These are phyloP conservation scores for Cronartium quercuum DNA, from an alignment of 1,284 basidiomycete genomes.

Conservation along the genomic window DNA sequence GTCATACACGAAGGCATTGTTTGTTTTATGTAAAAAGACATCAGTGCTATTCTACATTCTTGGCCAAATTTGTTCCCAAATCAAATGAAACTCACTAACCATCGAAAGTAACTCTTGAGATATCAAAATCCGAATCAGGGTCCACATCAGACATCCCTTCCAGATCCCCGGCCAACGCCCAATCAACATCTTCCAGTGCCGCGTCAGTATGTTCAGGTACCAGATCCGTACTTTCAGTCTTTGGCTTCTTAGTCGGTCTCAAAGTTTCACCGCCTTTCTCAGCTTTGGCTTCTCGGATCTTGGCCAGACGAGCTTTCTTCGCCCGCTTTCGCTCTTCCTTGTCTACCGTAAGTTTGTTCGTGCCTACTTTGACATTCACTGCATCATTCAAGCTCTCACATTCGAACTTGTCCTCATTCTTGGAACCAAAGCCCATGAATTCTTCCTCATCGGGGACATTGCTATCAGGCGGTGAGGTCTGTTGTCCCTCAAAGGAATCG, in stretches of 20 bases:
- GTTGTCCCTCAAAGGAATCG: neutral
- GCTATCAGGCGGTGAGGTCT: neutral
- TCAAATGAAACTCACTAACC: neutral
- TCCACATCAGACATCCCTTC: conserved; percentile 35
- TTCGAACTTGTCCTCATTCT: neutral
- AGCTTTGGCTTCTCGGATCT: conserved; percentile 5
- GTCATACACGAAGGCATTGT: no score
- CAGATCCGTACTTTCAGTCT: neutral
- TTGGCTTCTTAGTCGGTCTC: neutral
- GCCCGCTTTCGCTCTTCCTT: conserved; percentile 21
- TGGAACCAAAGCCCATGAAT: neutral
- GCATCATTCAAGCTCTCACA: neutral
- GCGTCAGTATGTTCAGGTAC: neutral
- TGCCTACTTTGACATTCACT: neutral
- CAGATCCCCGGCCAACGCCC: conserved; percentile 20
- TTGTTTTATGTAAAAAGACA: no score
- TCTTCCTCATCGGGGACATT: neutral
- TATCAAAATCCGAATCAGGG: neutral
- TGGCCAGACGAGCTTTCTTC: conserved; percentile 30
- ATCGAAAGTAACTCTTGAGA: conserved; percentile 20
- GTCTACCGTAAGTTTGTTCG: neutral
- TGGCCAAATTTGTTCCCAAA: no score
- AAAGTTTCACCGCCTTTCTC: neutral
- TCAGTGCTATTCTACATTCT: no score
- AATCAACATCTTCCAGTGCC: conserved; percentile 22